phyloP scores from a whole-genome alignment of 2,329 filamentous ascomycete genomes.

The Ophiostoma ulmi region DNA sequence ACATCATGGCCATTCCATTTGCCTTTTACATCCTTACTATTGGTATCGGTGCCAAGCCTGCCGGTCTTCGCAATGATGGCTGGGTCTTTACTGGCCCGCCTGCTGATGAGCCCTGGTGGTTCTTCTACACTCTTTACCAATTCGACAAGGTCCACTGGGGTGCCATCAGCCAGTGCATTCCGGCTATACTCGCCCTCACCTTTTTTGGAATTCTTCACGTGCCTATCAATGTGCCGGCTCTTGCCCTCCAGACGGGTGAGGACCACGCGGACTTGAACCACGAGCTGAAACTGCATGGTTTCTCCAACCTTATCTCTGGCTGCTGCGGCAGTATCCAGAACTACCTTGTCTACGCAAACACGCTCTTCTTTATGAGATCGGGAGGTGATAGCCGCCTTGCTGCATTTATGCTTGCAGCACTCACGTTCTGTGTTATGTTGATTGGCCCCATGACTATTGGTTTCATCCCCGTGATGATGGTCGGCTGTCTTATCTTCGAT shows the following conservation, averaged over 20 bases:
- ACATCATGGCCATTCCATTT: slow-evolving; percentile 72
- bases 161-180: slow-evolving; percentile 76
- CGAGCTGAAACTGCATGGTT: slow-evolving; percentile 85
- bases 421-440: slow-evolving; percentile 76
- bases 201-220: slow-evolving; percentile 98
- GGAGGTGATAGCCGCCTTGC: slow-evolving; percentile 83
- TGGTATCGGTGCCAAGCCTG: slow-evolving; percentile 62
- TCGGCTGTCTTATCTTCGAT: slow-evolving; percentile 89
- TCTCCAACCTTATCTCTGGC: slow-evolving; percentile 88
- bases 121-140: slow-evolving; percentile 93
- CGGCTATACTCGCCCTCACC: slow-evolving; percentile 92
- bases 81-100: slow-evolving; percentile 91
- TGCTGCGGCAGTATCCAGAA: slow-evolving; percentile 86
- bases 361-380: slow-evolving; percentile 90
- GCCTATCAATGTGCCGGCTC: slow-evolving; percentile 92
- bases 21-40: slow-evolving; percentile 75
- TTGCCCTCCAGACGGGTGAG: slow-evolving; percentile 85
- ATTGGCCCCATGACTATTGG: slow-evolving; percentile 84
- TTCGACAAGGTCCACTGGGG: slow-evolving; percentile 76
- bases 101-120: slow-evolving; percentile 87
- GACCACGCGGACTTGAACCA: slow-evolving; percentile 88
- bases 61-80: slow-evolving; percentile 62
- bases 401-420: slow-evolving; percentile 73
- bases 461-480: slow-evolving; percentile 94
- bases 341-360: slow-evolving; percentile 96